Percentiles rank a stretch among this genome's conserved stretches.
Evolutionary conservation across 768 basidiomycete species (phyloP).

Genomic region (Collybiopsis luxurians): DNA sequence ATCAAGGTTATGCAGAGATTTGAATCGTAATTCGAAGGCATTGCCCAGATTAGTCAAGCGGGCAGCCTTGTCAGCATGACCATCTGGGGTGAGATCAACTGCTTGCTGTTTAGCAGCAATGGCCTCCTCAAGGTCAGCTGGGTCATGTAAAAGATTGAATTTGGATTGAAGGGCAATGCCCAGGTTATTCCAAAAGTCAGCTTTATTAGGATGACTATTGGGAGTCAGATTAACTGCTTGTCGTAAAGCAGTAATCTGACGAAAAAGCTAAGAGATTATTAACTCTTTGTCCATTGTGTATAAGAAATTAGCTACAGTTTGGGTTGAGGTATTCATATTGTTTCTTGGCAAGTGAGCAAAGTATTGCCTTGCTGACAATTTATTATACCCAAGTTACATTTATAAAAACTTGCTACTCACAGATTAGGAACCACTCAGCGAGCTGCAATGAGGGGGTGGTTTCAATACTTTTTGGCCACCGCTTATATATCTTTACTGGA

Average conservation of each 20-base stretch:
- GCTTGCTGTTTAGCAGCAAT: not conserved
- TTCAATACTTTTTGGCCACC: too few relatives aligned
- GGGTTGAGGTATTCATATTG: too few relatives aligned
- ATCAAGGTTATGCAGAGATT: conserved; percentile 3
- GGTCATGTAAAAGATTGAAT: conserved; percentile 7
- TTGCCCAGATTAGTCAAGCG: conserved; percentile 11
- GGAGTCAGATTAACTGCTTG: conserved; percentile 9
- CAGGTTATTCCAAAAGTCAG: conserved; percentile 9
- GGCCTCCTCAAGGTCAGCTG: conserved; percentile 1
- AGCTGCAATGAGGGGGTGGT: too few relatives aligned
- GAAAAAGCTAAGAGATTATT: too few relatives aligned
- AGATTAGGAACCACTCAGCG: too few relatives aligned
- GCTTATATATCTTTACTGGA: too few relatives aligned
- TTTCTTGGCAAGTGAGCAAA: too few relatives aligned
- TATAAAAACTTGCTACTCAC: too few relatives aligned
- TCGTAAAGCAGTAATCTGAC: conserved; percentile 1
- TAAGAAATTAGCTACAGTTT: too few relatives aligned
- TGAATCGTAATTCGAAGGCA: conserved; percentile 1
- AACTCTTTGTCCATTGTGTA: too few relatives aligned
- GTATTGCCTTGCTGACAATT: too few relatives aligned
- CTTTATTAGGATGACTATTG: conserved; percentile 12
- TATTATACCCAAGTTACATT: too few relatives aligned
- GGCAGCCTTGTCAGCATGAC: conserved; percentile 6
- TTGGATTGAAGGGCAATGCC: not conserved
- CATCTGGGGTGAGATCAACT: conserved; percentile 12